Percentiles rank a stretch among this genome's conserved stretches.
Evolutionary conservation across 148 eudicot species (phyloP).

Genomic region (Euryodendron excelsum): DNA sequence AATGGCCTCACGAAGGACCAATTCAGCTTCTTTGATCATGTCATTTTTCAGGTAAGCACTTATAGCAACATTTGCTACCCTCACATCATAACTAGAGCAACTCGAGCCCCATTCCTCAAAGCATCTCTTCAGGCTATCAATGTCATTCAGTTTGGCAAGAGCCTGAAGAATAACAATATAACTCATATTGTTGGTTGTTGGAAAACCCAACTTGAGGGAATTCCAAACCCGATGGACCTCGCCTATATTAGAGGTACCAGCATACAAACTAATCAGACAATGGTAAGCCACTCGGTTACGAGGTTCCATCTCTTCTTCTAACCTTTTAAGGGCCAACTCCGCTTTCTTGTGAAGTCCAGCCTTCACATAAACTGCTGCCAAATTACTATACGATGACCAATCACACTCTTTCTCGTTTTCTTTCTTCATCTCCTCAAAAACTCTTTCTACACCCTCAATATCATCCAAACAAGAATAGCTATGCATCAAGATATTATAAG

Average conservation of each 20-base stretch:
- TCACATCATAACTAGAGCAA: constrained; percentile 44
- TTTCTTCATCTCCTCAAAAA: constrained; percentile 45
- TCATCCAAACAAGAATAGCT: constrained; percentile 50
- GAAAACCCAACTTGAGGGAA: constrained; percentile 40
- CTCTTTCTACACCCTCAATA: constrained; percentile 60
- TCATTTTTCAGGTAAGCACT: constrained; percentile 44
- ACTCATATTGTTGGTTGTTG: constrained; percentile 34
- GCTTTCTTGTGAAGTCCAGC: constrained; percentile 54
- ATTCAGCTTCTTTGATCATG: constrained; percentile 60
- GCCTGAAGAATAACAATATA: constrained; percentile 53
- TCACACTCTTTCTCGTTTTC: constrained; percentile 24
- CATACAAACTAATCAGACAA: constrained; percentile 55
- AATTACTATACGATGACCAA: constrained; percentile 60
- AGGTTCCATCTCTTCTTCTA: constrained; percentile 39
- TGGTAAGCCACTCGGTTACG: constrained; percentile 41
- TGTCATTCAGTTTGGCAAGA: constrained; percentile 43
- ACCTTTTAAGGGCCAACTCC: constrained; percentile 33
- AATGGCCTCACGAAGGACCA: constrained; percentile 25
- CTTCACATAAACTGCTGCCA: constrained; percentile 45
- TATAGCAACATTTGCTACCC: constrained; percentile 49
- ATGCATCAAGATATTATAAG: constrained; percentile 53
- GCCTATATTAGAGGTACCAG: constrained; percentile 35
- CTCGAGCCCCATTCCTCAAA: constrained; percentile 60
- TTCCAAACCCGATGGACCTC: constrained; percentile 58
- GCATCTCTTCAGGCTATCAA: constrained; percentile 40